phyloP scores from a whole-genome alignment of 1,284 basidiomycete genomes.

The Melampsora abietis-canadensis region DNA sequence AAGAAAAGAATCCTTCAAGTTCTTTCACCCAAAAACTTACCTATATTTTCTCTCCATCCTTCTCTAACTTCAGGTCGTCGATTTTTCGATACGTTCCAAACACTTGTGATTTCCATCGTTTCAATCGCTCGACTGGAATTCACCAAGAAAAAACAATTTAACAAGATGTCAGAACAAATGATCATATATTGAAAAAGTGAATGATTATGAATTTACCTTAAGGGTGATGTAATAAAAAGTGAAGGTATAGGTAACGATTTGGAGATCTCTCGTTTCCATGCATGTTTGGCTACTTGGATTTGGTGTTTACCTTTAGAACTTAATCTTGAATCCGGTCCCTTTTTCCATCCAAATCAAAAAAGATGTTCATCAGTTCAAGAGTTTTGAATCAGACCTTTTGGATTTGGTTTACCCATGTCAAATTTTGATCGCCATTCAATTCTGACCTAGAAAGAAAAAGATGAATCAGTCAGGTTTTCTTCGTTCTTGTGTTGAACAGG shows the following conservation, averaged over 20 bases:
- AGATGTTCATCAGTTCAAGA: background rate
- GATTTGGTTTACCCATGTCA: slow-evolving; percentile 18
- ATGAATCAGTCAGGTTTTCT: no score
- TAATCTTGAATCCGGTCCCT: slow-evolving; percentile 38
- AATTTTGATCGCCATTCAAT: slow-evolving; percentile 20
- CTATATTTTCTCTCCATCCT: slow-evolving; percentile 39
- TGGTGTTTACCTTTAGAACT: slow-evolving; percentile 12
- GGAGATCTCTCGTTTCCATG: slow-evolving; percentile 34
- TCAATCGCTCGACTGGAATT: slow-evolving; percentile 31
- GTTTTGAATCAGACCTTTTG: no score
- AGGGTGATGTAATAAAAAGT: slow-evolving; percentile 30
- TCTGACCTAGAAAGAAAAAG: slow-evolving; percentile 24
- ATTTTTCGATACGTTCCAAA: slow-evolving; percentile 6
- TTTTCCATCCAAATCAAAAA: no score
- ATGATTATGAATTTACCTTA: slow-evolving; percentile 9
- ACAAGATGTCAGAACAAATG: background rate
- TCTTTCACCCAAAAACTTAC: background rate
- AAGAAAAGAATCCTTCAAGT: no score
- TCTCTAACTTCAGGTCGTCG: slow-evolving; percentile 1
- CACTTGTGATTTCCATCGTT: slow-evolving; percentile 32
- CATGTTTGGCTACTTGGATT: background rate
- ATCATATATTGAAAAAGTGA: no score
- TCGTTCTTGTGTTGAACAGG: no score
- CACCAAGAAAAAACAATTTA: background rate
- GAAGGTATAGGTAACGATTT: slow-evolving; percentile 9